Conservation (phyloP, 2,329 filamentous ascomycete species). For the Xylaria arbuscula region DNA sequence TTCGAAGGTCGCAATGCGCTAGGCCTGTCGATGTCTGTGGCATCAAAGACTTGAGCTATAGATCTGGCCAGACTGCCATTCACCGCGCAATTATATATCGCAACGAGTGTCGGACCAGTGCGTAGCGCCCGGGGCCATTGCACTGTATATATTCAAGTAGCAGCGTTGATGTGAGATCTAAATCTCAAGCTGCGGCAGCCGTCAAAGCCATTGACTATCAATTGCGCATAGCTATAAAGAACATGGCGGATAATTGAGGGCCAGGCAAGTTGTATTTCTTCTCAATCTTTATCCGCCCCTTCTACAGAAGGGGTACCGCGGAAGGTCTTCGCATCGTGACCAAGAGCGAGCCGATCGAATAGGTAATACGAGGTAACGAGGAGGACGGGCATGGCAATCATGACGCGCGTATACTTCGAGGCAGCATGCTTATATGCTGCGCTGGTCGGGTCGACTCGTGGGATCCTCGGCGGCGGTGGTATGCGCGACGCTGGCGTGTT, state of each 20-base stretch:
- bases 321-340: conserved; percentile 41
- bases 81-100: too few species aligned
- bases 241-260: background rate
- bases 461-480: background rate
- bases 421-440: conserved; percentile 54
- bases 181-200: background rate
- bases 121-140: too few species aligned
- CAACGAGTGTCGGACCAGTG: too few species aligned
- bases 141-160: too few species aligned
- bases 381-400: conserved; percentile 65
- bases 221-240: background rate
- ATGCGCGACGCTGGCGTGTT: conserved; percentile 14
- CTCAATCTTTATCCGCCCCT: conserved; percentile 15
- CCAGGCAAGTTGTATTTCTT: background rate
- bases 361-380: conserved; percentile 66
- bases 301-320: background rate
- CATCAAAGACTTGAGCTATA: background rate
- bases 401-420: conserved; percentile 58
- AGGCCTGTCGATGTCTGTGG: background rate
- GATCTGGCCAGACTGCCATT: background rate
- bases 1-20: background rate
- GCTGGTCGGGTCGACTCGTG: conserved; percentile 49
- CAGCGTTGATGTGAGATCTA: too few species aligned
- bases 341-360: conserved; percentile 55
- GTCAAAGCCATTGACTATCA: background rate